Evolutionary conservation across 2,329 filamentous ascomycete species (phyloP).

Genomic region (Fusarium sp.): DNA sequence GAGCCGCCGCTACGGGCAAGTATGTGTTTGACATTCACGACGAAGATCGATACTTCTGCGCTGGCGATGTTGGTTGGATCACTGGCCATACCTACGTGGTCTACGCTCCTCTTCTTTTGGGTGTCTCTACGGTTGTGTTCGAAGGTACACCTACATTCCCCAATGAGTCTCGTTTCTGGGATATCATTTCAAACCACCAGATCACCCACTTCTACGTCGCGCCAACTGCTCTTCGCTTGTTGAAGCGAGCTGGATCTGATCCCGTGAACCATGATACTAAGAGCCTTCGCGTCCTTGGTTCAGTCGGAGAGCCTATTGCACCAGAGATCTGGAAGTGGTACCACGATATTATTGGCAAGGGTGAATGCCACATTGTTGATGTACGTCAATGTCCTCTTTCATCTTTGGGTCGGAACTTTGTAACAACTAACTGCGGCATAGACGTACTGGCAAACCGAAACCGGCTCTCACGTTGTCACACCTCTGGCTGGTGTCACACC

Average conservation of each 20-base stretch:
- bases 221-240: conserved; percentile 86
- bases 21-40: conserved; percentile 97
- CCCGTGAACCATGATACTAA: conserved; percentile 83
- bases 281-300: conserved; percentile 86
- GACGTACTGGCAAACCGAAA: conserved; percentile 99
- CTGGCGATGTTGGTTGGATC: conserved; percentile 96
- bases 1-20: conserved; percentile 90
- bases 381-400: conserved; percentile 66
- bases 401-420: neutral
- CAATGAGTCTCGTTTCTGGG: conserved; percentile 95
- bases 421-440: conserved; percentile 54
- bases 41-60: conserved; percentile 91
- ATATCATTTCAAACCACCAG: conserved; percentile 89
- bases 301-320: conserved; percentile 96
- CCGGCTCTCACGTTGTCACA: conserved; percentile 92
- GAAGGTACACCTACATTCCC: conserved; percentile 96
- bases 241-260: conserved; percentile 92
- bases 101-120: conserved; percentile 89
- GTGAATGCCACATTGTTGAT: conserved; percentile 90
- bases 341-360: conserved; percentile 89
- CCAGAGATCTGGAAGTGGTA: conserved; percentile 99
- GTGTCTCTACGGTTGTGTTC: conserved; percentile 92
- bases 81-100: conserved; percentile 97
- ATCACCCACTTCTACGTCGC: conserved; percentile 98
- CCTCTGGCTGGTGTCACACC: conserved; percentile 91